phyloP scores from a whole-genome alignment of 768 basidiomycete species.

The Amanita inopinata region DNA sequence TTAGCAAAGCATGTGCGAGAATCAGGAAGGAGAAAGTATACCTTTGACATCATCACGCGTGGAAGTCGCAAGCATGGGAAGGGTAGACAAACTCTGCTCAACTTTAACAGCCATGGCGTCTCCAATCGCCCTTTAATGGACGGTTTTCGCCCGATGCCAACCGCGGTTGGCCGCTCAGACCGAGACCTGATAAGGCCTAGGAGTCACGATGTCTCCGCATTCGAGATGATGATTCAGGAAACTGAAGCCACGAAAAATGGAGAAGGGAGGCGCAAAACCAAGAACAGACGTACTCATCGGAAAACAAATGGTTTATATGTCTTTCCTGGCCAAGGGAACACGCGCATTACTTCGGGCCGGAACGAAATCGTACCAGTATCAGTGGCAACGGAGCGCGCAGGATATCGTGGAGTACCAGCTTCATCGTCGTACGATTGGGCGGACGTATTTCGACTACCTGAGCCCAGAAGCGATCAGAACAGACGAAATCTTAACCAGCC shows the following conservation, averaged over 20 bases:
- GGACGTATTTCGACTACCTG: constrained; percentile 12
- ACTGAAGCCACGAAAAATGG: not conserved
- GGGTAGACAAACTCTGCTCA: not conserved
- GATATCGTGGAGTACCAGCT: constrained; percentile 30
- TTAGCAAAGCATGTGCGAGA: not conserved
- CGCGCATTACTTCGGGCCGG: constrained; percentile 29
- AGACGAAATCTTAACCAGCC: not conserved
- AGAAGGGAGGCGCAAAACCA: constrained; percentile 8
- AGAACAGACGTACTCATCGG: constrained; percentile 3
- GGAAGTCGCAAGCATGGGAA: constrained; percentile 3
- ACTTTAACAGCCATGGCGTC: constrained; percentile 2
- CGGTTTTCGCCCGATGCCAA: constrained; percentile 3
- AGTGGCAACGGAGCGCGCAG: constrained; percentile 35
- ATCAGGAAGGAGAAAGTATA: not conserved
- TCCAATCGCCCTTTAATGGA: not conserved
- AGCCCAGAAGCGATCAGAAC: too few relatives aligned
- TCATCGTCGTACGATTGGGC: constrained; percentile 17
- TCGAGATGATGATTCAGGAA: not conserved
- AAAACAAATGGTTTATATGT: constrained; percentile 20
- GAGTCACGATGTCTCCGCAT: too few relatives aligned
- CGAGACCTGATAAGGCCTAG: too few relatives aligned
- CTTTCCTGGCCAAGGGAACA: constrained; percentile 26
- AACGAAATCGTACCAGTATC: constrained; percentile 22
- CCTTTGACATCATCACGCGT: constrained; percentile 1
- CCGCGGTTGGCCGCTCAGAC: constrained; percentile 1